Conservation (phyloP, 768 basidiomycete genomes). For the Podaxis rugospora region DNA sequence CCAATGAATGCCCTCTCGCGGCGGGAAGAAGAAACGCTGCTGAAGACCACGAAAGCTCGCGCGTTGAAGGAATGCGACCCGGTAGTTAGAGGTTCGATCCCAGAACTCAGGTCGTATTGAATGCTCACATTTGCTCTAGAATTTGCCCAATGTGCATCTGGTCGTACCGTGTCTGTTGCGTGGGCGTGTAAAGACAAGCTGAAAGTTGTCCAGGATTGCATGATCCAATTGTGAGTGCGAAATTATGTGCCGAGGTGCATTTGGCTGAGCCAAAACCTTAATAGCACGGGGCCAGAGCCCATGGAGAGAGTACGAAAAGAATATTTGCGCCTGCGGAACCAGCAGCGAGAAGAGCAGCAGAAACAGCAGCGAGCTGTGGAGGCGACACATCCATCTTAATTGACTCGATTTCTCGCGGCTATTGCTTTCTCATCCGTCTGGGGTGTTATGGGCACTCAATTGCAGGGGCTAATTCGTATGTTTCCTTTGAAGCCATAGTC, state of each 20-base stretch:
- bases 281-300: constrained; percentile 67
- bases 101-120: not conserved
- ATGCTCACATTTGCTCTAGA: constrained; percentile 35
- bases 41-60: constrained; percentile 75
- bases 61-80: constrained; percentile 77
- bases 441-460: not conserved
- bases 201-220: constrained; percentile 69
- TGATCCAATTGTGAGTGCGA: constrained; percentile 70
- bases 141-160: constrained; percentile 81
- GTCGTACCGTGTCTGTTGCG: constrained; percentile 77
- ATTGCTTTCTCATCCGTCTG: not conserved
- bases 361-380: not conserved
- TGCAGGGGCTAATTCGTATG: not conserved
- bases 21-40: constrained; percentile 81
- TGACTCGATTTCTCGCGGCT: not conserved
- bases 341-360: constrained; percentile 23
- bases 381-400: not conserved
- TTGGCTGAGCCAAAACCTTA: not conserved
- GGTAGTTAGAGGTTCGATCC: constrained; percentile 61
- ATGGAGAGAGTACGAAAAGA: constrained; percentile 71
- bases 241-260: not conserved
- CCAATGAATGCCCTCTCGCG: constrained; percentile 81
- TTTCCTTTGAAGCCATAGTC: constrained; percentile 4
- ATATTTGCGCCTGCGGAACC: constrained; percentile 63
- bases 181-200: constrained; percentile 79